phyloP scores from a whole-genome alignment of 2,329 filamentous ascomycete species.

The Diplodia seriata region DNA sequence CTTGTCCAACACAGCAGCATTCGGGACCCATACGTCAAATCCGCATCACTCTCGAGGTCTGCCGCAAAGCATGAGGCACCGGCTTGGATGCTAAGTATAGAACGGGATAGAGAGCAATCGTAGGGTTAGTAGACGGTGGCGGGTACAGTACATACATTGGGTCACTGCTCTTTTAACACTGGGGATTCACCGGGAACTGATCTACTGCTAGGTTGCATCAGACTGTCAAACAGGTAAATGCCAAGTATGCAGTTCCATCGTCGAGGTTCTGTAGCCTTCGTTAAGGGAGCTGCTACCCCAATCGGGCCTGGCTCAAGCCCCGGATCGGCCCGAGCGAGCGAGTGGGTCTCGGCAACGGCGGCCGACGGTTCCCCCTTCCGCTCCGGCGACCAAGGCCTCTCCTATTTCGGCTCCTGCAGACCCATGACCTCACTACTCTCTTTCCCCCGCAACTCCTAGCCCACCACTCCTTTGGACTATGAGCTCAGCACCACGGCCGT shows the following conservation, averaged over 20 bases:
- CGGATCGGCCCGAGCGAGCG: conserved; percentile 5
- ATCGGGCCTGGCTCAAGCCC: background rate
- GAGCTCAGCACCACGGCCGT: background rate
- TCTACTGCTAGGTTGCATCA: background rate
- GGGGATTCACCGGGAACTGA: background rate
- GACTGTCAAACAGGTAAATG: no score
- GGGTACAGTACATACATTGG: no score
- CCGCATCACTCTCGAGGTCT: background rate
- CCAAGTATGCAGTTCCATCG: no score
- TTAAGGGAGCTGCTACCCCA: background rate
- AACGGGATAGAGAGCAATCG: background rate
- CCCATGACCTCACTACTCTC: background rate
- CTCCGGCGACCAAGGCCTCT: background rate
- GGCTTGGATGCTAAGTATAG: background rate
- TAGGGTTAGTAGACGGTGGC: background rate
- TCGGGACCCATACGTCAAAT: background rate
- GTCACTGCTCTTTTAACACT: background rate
- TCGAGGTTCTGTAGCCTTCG: no score
- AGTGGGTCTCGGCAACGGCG: conserved; percentile 20
- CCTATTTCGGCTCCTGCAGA: conserved; percentile 15
- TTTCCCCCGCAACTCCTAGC: conserved; percentile 1
- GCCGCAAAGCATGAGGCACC: background rate
- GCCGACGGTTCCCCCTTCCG: conserved; percentile 3
- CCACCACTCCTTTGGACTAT: background rate
- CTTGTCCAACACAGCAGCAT: no score